Conservation (phyloP, 495 filamentous ascomycete genomes). For the Bryoglossum gracile region DNA sequence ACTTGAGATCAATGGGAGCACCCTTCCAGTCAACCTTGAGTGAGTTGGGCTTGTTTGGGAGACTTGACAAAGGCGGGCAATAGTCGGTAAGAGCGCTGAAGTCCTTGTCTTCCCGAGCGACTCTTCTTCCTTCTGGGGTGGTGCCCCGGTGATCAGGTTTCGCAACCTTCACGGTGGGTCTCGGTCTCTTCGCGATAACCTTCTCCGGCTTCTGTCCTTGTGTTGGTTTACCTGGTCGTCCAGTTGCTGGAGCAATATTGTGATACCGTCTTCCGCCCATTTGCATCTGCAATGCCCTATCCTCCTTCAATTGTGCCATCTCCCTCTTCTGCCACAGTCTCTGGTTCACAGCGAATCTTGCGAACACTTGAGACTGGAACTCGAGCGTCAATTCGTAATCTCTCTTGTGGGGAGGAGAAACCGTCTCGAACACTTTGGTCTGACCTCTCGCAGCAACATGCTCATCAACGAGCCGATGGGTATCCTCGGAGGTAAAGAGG, state of each 20-base stretch:
- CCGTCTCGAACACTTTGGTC: slow-evolving; percentile 40
- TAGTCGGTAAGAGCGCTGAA: slow-evolving; percentile 72
- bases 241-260: slow-evolving; percentile 38
- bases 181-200: slow-evolving; percentile 26
- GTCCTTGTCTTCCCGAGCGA: slow-evolving; percentile 73
- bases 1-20: slow-evolving; percentile 66
- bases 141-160: slow-evolving; percentile 34
- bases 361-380: slow-evolving; percentile 57
- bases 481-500: slow-evolving; percentile 45
- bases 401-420: slow-evolving; percentile 56
- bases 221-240: slow-evolving; percentile 29
- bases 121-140: slow-evolving; percentile 31
- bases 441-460: slow-evolving; percentile 64
- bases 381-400: slow-evolving; percentile 63
- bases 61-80: slow-evolving; percentile 62
- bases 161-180: slow-evolving; percentile 25
- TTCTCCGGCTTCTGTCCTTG: slow-evolving; percentile 23
- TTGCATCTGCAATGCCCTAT: slow-evolving; percentile 41
- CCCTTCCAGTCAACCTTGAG: slow-evolving; percentile 89
- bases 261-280: slow-evolving; percentile 37
- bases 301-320: slow-evolving; percentile 47
- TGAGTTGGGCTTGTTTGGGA: slow-evolving; percentile 51
- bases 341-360: slow-evolving; percentile 52
- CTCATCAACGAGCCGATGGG: slow-evolving; percentile 51
- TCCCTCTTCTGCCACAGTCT: slow-evolving; percentile 56